These are phyloP conservation scores for Rhodocollybia butyracea DNA, from an alignment of 768 basidiomycete genomes.

Conservation along the genomic window DNA sequence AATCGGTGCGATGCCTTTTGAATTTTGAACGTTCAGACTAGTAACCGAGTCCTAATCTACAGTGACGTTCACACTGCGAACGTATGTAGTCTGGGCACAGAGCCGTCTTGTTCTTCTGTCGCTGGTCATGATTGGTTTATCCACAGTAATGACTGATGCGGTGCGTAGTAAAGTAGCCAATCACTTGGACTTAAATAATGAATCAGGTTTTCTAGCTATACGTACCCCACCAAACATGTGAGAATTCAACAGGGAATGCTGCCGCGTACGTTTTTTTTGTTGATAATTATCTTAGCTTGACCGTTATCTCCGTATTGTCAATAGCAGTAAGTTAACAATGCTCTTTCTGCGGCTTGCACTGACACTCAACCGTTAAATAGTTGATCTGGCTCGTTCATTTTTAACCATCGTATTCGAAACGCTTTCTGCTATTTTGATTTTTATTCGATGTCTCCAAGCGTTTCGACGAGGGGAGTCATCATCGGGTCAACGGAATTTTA, in stretches of 20 bases:
- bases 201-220: conserved; percentile 10
- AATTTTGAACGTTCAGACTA: not conserved
- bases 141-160: conserved; percentile 18
- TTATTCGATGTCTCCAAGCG: conserved; percentile 15
- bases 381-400: conserved; percentile 12
- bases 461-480: not conserved
- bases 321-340: not conserved
- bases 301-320: not conserved
- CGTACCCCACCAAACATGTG: conserved; percentile 15
- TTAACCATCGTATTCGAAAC: conserved; percentile 18
- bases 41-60: not conserved
- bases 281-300: not conserved
- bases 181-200: too few relatives aligned
- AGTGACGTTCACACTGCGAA: conserved; percentile 15
- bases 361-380: not conserved
- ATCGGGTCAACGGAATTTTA: not conserved
- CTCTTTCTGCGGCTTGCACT: not conserved
- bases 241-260: conserved; percentile 8
- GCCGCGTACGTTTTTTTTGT: conserved; percentile 9
- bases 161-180: conserved; percentile 12
- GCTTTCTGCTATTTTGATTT: conserved; percentile 12
- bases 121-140: conserved; percentile 18
- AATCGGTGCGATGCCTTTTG: conserved; percentile 16
- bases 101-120: conserved; percentile 15
- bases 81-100: conserved; percentile 20